Evolutionary conservation across 2,329 filamentous ascomycete genomes (phyloP), one percentile per base, ranked within the genome.

Genomic region (Diaporthe velutina): DNA sequence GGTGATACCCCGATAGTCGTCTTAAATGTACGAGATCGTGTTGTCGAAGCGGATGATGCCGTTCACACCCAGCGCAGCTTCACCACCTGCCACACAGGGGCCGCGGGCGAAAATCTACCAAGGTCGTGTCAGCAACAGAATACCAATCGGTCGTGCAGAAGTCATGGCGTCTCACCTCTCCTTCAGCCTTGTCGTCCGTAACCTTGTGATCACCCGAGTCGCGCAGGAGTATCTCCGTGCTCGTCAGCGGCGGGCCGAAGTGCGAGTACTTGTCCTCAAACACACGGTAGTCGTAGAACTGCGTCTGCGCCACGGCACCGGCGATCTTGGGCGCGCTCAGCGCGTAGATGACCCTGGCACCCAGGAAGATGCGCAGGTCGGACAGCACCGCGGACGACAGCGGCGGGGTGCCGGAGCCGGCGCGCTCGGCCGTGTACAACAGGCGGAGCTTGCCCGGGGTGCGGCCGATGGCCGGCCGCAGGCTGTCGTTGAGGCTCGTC

Each of bases 221-320:
- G 78, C 88, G 90, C 76, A 98, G 82, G 80, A 94, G 90, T 52
- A 98, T 83, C 85, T 98, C 96, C 1, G 96, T 89, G 78, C 92
- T 93, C 77, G 93, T 94, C 54, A 97, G 81, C 3, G 96, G 96
- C 13, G 93, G 88, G 4, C 97, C 97, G 80, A 98, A 98, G 82
- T 98, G 95, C 15, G 87, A 86, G 72, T 83, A 85, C 75, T 81
- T 81, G 57, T 83, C 81, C 54, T 82, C 83, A 50, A 83, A 85
- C 76, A 89, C 88, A 78, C 96, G 88, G 83, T 98, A 98, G 82
- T 98, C 96, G 81, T 94, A 97, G 52, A 96, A 89, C 76, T 94
- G 92, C 10, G 94, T 98, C 85, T 98, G 96, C 1, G 93, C 88
- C n/a, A 98, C 90, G 0, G 96, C 93, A 50, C 97, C 97, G 2